phyloP scores from a whole-genome alignment of 495 filamentous ascomycete species.

The Zalerion maritima region DNA sequence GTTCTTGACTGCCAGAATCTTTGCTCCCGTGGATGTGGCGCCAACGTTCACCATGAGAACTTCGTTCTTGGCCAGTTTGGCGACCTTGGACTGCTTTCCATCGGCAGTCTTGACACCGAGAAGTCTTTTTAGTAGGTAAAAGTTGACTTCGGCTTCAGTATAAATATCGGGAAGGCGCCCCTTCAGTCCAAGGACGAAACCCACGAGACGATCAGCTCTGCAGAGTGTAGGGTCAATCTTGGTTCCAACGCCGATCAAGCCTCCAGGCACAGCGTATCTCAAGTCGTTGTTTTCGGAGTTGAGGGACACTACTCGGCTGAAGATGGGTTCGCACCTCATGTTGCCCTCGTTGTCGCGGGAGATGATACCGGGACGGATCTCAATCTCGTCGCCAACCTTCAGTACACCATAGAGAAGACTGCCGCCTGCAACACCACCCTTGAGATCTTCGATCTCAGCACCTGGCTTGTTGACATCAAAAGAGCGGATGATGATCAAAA shows the following conservation, averaged over 20 bases:
- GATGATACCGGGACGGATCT: constrained; percentile 93
- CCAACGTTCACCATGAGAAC: constrained; percentile 99
- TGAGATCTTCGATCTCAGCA: constrained; percentile 97
- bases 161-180: constrained; percentile 88
- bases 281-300: constrained; percentile 97
- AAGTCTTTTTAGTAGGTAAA: constrained; percentile 86
- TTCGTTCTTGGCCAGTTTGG: constrained; percentile 93
- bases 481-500: constrained; percentile 97
- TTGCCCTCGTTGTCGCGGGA: constrained; percentile 84
- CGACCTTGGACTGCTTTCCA: constrained; percentile 97
- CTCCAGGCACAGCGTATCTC: constrained; percentile 93
- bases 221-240: constrained; percentile 93
- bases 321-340: constrained; percentile 92
- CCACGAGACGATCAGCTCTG: constrained; percentile 95
- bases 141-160: constrained; percentile 95
- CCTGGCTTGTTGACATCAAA: constrained; percentile 99
- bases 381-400: constrained; percentile 93
- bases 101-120: constrained; percentile 96
- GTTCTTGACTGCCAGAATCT: constrained; percentile 89
- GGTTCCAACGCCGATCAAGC: constrained; percentile 93
- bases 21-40: constrained; percentile 86
- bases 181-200: constrained; percentile 91
- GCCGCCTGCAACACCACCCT: constrained; percentile 96
- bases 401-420: constrained; percentile 90
- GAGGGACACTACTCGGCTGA: constrained; percentile 82